Evolutionary conservation across 176 grass and related monocot species (phyloP), one percentile per base, ranked within the genome.

Genomic region (Oropetium thomaeum): DNA sequence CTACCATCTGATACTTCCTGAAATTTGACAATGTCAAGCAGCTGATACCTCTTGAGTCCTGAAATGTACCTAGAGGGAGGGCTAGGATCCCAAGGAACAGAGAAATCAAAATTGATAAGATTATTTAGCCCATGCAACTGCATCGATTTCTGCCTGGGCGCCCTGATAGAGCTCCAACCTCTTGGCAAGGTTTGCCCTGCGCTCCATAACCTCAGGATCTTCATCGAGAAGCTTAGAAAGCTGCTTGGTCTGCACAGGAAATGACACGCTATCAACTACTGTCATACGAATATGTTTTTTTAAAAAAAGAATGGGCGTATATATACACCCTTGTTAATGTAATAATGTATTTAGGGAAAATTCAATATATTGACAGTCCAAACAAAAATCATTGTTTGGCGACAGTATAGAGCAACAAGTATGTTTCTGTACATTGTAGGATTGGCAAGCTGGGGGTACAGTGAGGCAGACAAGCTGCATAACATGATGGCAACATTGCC

Each of bases 181-280:
- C 83, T 97, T 93, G 17, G 93, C 87, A 27, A 97, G 83, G 52
- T 87, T 87, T 25, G 80, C 72, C 70, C 93, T 85, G 30, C 88
- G 93, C 27, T 93, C 93, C 93, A 93, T 93, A 37, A 97, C 90
- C 19, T 85, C 85, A 0, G 90, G 93, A 41, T 93, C 93, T 86
- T 97, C 93, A 0, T 97, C 93, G 2, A 97, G 85, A 27, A 97
- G 66, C 57, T 92, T 92, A 0, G 90, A 90, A 29, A 93, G 90
- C 59, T 97, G 90, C 77, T 86, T 89, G 15, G 81, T 88, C 93
- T 93, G 82, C 52, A 85, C 23, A 89, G 15, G 51, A 78, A 33
- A 58, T 62, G 9, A 37, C 23, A 40, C 48, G n/a, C 57, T 57
- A 41, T 8, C 48, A 57, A 40, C 7, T 4, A 29, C 1, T 19